These are phyloP conservation scores for Ploettnerulaceae sp. DNA, from an alignment of 2,329 filamentous ascomycete genomes.

Conservation along the genomic window DNA sequence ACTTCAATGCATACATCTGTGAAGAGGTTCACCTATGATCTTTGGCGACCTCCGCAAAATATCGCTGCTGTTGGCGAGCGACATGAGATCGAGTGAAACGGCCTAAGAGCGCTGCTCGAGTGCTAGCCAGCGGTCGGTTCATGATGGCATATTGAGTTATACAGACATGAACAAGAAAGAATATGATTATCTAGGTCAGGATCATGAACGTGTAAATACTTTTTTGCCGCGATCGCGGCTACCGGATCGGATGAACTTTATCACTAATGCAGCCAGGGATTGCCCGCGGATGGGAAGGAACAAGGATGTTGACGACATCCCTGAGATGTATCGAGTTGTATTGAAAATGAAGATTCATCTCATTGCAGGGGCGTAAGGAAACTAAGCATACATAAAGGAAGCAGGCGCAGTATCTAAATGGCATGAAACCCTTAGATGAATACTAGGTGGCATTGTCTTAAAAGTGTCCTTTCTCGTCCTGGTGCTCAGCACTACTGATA, in stretches of 20 bases:
- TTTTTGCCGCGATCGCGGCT: conserved; percentile 5
- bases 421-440: too few relatives aligned
- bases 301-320: conserved; percentile 3
- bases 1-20: not conserved
- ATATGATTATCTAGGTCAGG: too few relatives aligned
- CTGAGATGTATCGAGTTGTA: not conserved
- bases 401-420: too few relatives aligned
- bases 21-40: conserved; percentile 18
- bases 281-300: not conserved
- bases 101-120: conserved; percentile 10
- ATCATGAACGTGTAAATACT: not conserved
- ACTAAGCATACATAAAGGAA: too few relatives aligned
- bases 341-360: not conserved
- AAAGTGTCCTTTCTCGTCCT: too few relatives aligned
- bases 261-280: not conserved
- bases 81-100: conserved; percentile 7
- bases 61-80: conserved; percentile 16
- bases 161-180: too few relatives aligned
- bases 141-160: conserved; percentile 26
- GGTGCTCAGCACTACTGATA: too few relatives aligned
- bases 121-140: conserved; percentile 19
- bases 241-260: not conserved
- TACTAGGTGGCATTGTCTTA: too few relatives aligned
- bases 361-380: too few relatives aligned
- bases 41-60: conserved; percentile 23